Percentiles rank a stretch among this genome's conserved stretches.
Conservation (phyloP, 192 early-diverging fungal genomes). For the Entophlyctis helioformis region DNA sequence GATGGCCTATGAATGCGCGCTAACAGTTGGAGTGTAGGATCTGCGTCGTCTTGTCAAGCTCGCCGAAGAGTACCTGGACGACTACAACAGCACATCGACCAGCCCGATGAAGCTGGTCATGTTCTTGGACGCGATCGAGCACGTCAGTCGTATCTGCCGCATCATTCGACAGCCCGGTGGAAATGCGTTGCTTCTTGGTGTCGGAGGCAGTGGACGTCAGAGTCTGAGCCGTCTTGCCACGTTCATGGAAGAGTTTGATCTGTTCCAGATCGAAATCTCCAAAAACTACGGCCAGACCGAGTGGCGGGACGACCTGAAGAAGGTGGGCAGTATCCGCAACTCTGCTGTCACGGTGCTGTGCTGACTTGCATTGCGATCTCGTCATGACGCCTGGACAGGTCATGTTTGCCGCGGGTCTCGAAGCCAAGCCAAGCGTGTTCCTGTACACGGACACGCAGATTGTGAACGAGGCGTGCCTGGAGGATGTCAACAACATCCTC, state of each 20-base stretch:
- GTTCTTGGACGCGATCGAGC: slow-evolving; percentile 53
- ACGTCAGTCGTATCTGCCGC: slow-evolving; percentile 41
- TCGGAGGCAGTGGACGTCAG: slow-evolving; percentile 53
- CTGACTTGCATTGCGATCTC: no score
- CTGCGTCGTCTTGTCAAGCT: slow-evolving; percentile 40
- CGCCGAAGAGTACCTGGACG: slow-evolving; percentile 48
- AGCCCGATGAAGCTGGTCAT: slow-evolving; percentile 49
- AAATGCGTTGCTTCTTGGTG: slow-evolving; percentile 41
- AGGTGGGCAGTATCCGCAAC: slow-evolving; percentile 11
- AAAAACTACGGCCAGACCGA: slow-evolving; percentile 48
- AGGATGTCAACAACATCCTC: slow-evolving; percentile 53
- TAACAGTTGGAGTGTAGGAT: no score
- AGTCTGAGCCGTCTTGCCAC: slow-evolving; percentile 38
- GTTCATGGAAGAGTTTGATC: slow-evolving; percentile 50
- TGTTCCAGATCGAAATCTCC: slow-evolving; percentile 53
- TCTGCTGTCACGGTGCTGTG: no score
- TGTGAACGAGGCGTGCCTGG: slow-evolving; percentile 37
- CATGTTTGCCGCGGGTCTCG: slow-evolving; percentile 39
- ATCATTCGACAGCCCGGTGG: slow-evolving; percentile 48
- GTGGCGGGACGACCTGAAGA: slow-evolving; percentile 52
- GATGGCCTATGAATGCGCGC: no score
- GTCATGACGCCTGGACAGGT: slow-evolving; percentile 6
- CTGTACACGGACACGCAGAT: slow-evolving; percentile 53
- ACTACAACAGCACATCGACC: slow-evolving; percentile 48
- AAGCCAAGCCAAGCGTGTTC: slow-evolving; percentile 46